Conservation (phyloP, 257 asterid species). For the Paraleonurus japonicus region DNA sequence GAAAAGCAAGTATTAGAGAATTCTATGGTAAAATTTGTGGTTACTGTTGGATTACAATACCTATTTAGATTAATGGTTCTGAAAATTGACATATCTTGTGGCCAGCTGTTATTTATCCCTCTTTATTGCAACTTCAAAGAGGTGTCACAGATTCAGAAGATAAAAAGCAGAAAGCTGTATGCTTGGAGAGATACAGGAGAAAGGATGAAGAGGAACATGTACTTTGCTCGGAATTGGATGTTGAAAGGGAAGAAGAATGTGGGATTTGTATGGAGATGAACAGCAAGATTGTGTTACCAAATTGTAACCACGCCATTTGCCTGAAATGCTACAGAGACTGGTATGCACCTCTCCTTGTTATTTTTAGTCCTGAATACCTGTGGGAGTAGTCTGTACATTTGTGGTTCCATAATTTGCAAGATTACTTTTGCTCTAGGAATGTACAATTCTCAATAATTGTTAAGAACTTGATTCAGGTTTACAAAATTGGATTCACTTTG, state of each 20-base stretch:
- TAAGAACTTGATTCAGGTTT: slow-evolving; percentile 3
- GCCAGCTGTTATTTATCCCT: slow-evolving; percentile 90
- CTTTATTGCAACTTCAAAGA: slow-evolving; percentile 76
- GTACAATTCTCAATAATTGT: not conserved
- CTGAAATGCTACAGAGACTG: slow-evolving; percentile 93
- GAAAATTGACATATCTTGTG: slow-evolving; percentile 25
- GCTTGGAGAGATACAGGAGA: slow-evolving; percentile 73
- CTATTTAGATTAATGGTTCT: slow-evolving; percentile 16
- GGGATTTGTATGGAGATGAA: slow-evolving; percentile 95
- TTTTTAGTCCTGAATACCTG: not conserved
- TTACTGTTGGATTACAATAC: slow-evolving; percentile 4
- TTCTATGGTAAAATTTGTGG: slow-evolving; percentile 64
- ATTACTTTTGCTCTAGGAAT: not conserved
- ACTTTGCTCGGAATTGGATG: slow-evolving; percentile 58
- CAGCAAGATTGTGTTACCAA: slow-evolving; percentile 82
- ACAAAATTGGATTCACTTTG: not conserved
- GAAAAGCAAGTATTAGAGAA: slow-evolving; percentile 92
- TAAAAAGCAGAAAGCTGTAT: slow-evolving; percentile 73
- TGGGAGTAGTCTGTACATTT: not conserved
- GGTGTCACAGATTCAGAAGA: slow-evolving; percentile 87
- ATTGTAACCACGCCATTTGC: slow-evolving; percentile 85
- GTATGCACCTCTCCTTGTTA: slow-evolving; percentile 35
- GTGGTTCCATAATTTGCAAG: not conserved
- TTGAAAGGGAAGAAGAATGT: slow-evolving; percentile 94
- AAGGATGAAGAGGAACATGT: slow-evolving; percentile 64